These are phyloP conservation scores for Helicostylum pulchrum DNA, from an alignment of 192 early-diverging fungal genomes.

Conservation along the genomic window DNA sequence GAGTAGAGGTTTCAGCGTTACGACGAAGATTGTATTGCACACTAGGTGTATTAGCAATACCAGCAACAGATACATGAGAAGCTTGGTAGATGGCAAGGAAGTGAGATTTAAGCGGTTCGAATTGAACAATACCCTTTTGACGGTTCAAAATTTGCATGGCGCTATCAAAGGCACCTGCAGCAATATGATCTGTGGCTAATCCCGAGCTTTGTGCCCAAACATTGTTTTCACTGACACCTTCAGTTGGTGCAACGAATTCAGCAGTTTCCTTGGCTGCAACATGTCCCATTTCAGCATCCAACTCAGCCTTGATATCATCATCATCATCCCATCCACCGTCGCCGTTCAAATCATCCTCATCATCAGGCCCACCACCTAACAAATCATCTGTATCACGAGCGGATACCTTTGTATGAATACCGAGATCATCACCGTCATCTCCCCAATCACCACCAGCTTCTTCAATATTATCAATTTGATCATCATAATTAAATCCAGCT, in stretches of 20 bases:
- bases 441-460: slow-evolving; percentile 76
- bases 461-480: slow-evolving; percentile 51
- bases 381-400: slow-evolving; percentile 19
- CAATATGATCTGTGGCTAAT: slow-evolving; percentile 89
- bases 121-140: slow-evolving; percentile 90
- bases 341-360: slow-evolving; percentile 58
- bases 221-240: slow-evolving; percentile 69
- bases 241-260: slow-evolving; percentile 70
- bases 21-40: slow-evolving; percentile 68
- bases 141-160: slow-evolving; percentile 93
- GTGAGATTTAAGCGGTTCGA: slow-evolving; percentile 84
- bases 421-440: slow-evolving; percentile 65
- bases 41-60: slow-evolving; percentile 59
- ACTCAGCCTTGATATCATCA: slow-evolving; percentile 65
- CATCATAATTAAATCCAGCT: slow-evolving; percentile 51
- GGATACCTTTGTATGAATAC: slow-evolving; percentile 45
- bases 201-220: slow-evolving; percentile 83
- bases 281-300: slow-evolving; percentile 62
- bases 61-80: slow-evolving; percentile 58
- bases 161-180: slow-evolving; percentile 91
- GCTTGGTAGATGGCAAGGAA: slow-evolving; percentile 86
- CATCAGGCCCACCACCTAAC: slow-evolving; percentile 40
- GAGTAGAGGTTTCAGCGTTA: slow-evolving; percentile 50
- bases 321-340: slow-evolving; percentile 96
- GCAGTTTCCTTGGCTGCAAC: slow-evolving; percentile 49